Evolutionary conservation across 2,329 filamentous ascomycete species (phyloP).

Genomic region (Aspergillus pseudoterreus): DNA sequence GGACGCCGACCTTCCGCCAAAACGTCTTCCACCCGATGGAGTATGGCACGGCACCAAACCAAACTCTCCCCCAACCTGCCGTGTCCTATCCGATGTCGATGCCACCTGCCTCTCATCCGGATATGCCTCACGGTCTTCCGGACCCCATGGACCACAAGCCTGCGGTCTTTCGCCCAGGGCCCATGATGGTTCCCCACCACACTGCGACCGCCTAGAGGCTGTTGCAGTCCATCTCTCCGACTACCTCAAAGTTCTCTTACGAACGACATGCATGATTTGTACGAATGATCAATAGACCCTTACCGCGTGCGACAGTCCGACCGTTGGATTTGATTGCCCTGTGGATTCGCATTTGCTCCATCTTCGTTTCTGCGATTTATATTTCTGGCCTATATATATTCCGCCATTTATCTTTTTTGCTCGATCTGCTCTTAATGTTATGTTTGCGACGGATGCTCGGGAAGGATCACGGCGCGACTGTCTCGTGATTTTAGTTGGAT

Average conservation of each 20-base stretch:
- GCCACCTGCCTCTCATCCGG: conserved; percentile 17
- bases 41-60: conserved; percentile 20
- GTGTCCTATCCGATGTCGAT: conserved; percentile 30
- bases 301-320: background rate
- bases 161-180: conserved; percentile 4
- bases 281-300: conserved; percentile 18
- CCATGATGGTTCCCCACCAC: background rate
- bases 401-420: conserved; percentile 11
- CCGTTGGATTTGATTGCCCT: conserved; percentile 12
- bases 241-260: background rate
- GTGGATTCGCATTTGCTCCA: conserved; percentile 1
- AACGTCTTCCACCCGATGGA: conserved; percentile 31
- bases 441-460: conserved; percentile 5
- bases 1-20: conserved; percentile 32
- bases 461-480: conserved; percentile 9
- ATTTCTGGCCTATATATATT: conserved; percentile 21
- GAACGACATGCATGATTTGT: conserved; percentile 9
- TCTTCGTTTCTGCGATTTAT: conserved; percentile 7
- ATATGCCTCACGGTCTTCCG: conserved; percentile 20
- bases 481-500: conserved; percentile 8
- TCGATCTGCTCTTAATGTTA: conserved; percentile 1
- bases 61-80: conserved; percentile 21
- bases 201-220: background rate
- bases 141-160: conserved; percentile 14
- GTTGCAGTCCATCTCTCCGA: background rate